Percentiles rank a stretch among this genome's conserved stretches.
Conservation (phyloP, 2,329 filamentous ascomycete genomes). For the Cercospora canescens region DNA sequence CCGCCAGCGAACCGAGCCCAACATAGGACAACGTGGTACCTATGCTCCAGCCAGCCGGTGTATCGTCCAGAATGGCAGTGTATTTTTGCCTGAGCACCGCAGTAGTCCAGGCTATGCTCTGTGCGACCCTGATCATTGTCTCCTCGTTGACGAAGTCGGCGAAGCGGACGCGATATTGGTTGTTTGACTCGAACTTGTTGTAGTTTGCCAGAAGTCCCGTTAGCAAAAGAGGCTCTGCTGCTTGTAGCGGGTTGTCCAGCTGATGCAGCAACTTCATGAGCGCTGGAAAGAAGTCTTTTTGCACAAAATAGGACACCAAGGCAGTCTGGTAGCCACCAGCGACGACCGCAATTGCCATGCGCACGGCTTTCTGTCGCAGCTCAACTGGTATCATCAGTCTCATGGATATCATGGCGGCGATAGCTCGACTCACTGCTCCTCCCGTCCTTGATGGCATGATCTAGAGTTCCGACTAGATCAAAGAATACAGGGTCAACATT, state of each 20-base stretch:
- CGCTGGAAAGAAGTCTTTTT: conserved; percentile 88
- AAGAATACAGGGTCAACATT: conserved; percentile 83
- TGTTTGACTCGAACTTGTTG: conserved; percentile 99
- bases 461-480: conserved; percentile 81
- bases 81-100: conserved; percentile 70
- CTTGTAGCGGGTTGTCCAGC: conserved; percentile 62
- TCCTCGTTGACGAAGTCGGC: conserved; percentile 94
- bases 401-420: background rate
- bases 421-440: conserved; percentile 58
- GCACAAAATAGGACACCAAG: conserved; percentile 90
- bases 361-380: conserved; percentile 75
- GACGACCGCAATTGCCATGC: conserved; percentile 78
- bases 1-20: conserved; percentile 73
- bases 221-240: conserved; percentile 72
- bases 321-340: conserved; percentile 96
- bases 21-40: conserved; percentile 80
- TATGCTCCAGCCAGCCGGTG: conserved; percentile 86
- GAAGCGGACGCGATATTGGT: conserved; percentile 87
- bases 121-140: conserved; percentile 79
- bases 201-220: conserved; percentile 91
- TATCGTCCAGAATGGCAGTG: conserved; percentile 82
- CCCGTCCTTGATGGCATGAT: conserved; percentile 78
- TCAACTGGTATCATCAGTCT: conserved; percentile 55
- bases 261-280: conserved; percentile 95
- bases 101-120: conserved; percentile 73